These are phyloP conservation scores for Arachis hypogaea DNA, from an alignment of 306 rosid genomes.

Conservation along the genomic window DNA sequence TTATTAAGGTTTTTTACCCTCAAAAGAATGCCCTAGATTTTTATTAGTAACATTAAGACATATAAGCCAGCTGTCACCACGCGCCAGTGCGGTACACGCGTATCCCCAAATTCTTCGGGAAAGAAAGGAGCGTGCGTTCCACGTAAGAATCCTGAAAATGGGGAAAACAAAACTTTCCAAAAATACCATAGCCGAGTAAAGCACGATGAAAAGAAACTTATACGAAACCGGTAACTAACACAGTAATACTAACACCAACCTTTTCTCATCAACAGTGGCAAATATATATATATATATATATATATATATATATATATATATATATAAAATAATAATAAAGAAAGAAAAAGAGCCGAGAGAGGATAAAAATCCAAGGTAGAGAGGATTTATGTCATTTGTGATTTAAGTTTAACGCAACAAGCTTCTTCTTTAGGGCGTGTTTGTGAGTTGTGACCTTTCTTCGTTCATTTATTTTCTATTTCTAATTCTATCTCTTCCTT, in stretches of 20 bases:
- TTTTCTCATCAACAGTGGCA: slow-evolving; percentile 10
- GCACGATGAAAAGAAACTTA: slow-evolving; percentile 43
- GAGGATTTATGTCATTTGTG: background rate
- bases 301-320: no score
- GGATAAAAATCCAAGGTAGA: slow-evolving; percentile 13
- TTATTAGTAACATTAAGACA: slow-evolving; percentile 8
- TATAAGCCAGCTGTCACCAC: slow-evolving; percentile 41
- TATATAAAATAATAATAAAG: background rate
- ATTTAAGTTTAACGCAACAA: background rate
- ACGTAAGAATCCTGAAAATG: background rate
- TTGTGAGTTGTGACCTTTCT: background rate
- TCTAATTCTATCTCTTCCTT: slow-evolving; percentile 27
- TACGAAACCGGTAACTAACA: slow-evolving; percentile 59
- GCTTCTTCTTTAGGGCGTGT: background rate
- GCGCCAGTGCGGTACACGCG: background rate
- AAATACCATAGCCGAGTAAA: slow-evolving; percentile 18
- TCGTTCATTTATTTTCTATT: no score
- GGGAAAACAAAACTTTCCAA: background rate
- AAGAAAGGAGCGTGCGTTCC: background rate
- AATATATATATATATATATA: no score
- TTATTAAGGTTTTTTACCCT: no score
- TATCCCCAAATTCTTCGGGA: fast-evolving
- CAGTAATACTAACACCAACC: slow-evolving; percentile 52
- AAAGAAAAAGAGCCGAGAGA: slow-evolving; percentile 37
- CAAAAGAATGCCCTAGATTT: slow-evolving; percentile 41